A percentile compares a stretch with the other conserved stretches of the same genome.
Evolutionary conservation across 2,329 filamentous ascomycete genomes (phyloP).

Genomic region (Xylaria hypoxylon): DNA sequence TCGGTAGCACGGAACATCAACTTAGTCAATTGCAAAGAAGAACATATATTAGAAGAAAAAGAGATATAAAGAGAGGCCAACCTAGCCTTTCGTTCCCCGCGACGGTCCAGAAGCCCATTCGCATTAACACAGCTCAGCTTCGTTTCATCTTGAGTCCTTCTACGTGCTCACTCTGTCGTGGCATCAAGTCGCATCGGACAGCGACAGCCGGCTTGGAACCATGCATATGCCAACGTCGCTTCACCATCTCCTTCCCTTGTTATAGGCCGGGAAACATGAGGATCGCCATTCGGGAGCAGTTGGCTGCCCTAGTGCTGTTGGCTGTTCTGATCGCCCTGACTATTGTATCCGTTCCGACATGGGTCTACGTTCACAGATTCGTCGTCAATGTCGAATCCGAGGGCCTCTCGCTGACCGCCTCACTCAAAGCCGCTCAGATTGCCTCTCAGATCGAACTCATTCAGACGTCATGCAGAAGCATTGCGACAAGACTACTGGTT

Average conservation of each 20-base stretch:
- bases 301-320: slow-evolving; percentile 81
- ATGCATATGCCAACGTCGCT: slow-evolving; percentile 50
- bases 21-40: neutral
- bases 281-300: slow-evolving; percentile 88
- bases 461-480: slow-evolving; percentile 77
- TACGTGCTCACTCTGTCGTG: slow-evolving; percentile 7
- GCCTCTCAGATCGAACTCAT: slow-evolving; percentile 82
- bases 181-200: slow-evolving; percentile 24
- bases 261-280: slow-evolving; percentile 69
- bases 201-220: slow-evolving; percentile 37
- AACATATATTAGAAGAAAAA: neutral
- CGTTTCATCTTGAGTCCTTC: slow-evolving; percentile 4
- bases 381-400: slow-evolving; percentile 65
- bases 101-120: neutral
- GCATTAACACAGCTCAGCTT: slow-evolving; percentile 7
- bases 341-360: slow-evolving; percentile 82
- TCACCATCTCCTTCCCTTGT: slow-evolving; percentile 42
- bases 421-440: slow-evolving; percentile 86
- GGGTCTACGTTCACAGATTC: slow-evolving; percentile 68
- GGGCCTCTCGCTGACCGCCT: slow-evolving; percentile 81
- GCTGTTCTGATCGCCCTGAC: slow-evolving; percentile 80
- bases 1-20: neutral
- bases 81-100: slow-evolving; percentile 3
- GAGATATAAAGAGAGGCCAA: neutral
- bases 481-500: slow-evolving; percentile 74